Conservation (phyloP, 2,329 filamentous ascomycete genomes). For the Eurotiales sp. region DNA sequence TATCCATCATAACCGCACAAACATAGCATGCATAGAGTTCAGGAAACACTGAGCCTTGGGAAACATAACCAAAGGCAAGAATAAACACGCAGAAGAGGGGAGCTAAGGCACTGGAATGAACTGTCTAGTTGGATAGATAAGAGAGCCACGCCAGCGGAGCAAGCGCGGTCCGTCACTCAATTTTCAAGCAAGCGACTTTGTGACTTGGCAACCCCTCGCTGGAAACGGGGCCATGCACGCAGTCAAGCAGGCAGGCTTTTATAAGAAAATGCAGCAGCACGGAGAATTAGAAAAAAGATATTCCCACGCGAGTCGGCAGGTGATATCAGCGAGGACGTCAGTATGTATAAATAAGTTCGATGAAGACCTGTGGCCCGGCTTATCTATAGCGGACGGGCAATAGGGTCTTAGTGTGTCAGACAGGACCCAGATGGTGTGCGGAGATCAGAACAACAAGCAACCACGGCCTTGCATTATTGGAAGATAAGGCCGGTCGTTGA, state of each 20-base stretch:
- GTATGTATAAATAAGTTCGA: conserved; percentile 7
- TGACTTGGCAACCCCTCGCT: neutral
- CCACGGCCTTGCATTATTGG: conserved; percentile 4
- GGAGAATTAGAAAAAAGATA: neutral
- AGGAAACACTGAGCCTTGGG: conserved; percentile 9
- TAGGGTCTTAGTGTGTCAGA: conserved; percentile 6
- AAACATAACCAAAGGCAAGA: conserved; percentile 13
- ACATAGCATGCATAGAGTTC: conserved; percentile 5
- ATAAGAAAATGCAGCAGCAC: neutral
- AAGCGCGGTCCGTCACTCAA: neutral
- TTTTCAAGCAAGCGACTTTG: neutral
- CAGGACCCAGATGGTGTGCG: conserved; percentile 9
- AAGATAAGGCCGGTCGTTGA: conserved; percentile 5
- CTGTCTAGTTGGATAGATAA: conserved; percentile 11
- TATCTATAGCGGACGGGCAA: conserved; percentile 10
- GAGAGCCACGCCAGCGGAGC: conserved; percentile 3
- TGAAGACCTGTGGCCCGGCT: neutral
- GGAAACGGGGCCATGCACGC: neutral
- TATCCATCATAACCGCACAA: conserved; percentile 49
- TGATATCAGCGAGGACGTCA: conserved; percentile 6
- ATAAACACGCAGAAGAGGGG: conserved; percentile 1
- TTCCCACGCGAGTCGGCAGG: neutral
- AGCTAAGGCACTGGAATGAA: too few species aligned
- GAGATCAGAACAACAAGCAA: conserved; percentile 8
- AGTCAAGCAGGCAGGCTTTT: neutral